phyloP scores from a whole-genome alignment of 225 moss, liverwort and hornwort genomes.

The Asterella californica region DNA sequence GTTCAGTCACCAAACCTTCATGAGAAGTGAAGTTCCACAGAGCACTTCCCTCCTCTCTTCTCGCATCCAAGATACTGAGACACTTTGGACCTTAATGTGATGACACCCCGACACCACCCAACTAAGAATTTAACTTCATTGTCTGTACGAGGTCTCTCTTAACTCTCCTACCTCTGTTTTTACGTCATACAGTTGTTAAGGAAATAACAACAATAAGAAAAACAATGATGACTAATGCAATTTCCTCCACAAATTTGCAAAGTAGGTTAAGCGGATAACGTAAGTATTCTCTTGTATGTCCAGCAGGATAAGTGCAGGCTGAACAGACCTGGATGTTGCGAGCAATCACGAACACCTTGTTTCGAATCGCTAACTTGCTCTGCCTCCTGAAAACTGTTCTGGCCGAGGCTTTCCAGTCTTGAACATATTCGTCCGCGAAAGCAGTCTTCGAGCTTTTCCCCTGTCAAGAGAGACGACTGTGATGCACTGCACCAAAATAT shows the following conservation, averaged over 20 bases:
- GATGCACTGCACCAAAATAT: not conserved
- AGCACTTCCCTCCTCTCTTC: not conserved
- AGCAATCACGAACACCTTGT: constrained; percentile 58
- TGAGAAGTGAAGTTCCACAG: not conserved
- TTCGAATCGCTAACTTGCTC: constrained; percentile 58
- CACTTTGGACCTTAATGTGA: not conserved
- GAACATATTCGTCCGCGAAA: constrained; percentile 59
- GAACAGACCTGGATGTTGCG: constrained; percentile 57
- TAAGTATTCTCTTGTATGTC: not conserved
- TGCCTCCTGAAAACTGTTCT: constrained; percentile 67
- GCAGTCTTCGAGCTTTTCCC: constrained; percentile 25
- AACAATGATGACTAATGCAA: no score
- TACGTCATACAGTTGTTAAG: no score
- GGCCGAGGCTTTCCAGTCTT: constrained; percentile 58
- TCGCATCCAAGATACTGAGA: not conserved
- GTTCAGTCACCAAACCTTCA: constrained; percentile 10
- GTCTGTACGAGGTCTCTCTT: no score
- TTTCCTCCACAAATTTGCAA: not conserved
- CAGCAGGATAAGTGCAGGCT: not conserved
- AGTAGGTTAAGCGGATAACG: not conserved
- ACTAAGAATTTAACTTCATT: no score
- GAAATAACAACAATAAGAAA: no score
- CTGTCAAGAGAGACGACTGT: constrained; percentile 17
- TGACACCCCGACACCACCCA: not conserved
- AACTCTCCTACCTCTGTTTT: no score